A percentile compares a stretch with the other conserved stretches of the same genome.
Conservation (phyloP, 192 early-diverging fungal genomes). For the Rhizophagus clarus region DNA sequence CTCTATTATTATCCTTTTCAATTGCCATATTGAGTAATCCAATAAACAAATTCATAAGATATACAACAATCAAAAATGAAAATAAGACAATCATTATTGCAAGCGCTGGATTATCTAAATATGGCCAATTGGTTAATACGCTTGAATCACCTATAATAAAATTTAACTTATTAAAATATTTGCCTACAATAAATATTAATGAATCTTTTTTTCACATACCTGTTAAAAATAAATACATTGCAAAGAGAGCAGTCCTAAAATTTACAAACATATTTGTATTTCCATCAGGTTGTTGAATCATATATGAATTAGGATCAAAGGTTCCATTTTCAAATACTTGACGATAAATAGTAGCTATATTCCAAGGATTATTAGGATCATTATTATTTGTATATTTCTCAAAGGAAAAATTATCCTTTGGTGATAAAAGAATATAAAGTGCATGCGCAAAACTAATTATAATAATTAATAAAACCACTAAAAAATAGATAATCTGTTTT, state of each 20-base stretch:
- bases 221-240: not conserved
- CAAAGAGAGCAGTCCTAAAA: not conserved
- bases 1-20: too few relatives aligned
- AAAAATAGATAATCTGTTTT: not conserved
- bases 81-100: too few relatives aligned
- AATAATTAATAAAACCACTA: not conserved
- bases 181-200: not conserved
- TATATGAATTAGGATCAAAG: not conserved
- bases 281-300: not conserved
- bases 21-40: too few relatives aligned
- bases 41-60: too few relatives aligned
- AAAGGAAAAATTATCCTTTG: too few relatives aligned
- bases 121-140: not conserved
- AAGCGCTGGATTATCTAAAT: too few relatives aligned
- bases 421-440: too few relatives aligned
- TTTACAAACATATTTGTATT: slow-evolving; percentile 1
- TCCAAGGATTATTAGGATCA: too few relatives aligned
- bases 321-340: too few relatives aligned
- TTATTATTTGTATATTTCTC: too few relatives aligned
- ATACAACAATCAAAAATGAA: too few relatives aligned
- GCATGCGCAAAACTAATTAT: not conserved
- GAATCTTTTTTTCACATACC: not conserved
- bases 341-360: too few relatives aligned
- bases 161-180: not conserved
- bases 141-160: not conserved